Evolutionary conservation across 371 early-diverging fungal genomes (phyloP).

Genomic region (Circinella umbellata): DNA sequence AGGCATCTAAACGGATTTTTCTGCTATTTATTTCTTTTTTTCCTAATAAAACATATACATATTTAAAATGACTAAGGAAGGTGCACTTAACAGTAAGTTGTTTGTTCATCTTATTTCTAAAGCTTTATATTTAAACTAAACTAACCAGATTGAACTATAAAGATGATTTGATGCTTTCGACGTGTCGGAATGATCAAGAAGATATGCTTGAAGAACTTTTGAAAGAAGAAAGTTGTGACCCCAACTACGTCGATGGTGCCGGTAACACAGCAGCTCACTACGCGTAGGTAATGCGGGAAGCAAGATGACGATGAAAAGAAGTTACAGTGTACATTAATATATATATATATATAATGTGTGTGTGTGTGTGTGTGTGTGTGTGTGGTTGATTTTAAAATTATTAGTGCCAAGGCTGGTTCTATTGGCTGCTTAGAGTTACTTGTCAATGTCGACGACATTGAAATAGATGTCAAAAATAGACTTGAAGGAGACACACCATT

Average conservation of each 20-base stretch:
- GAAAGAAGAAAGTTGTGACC: conserved; percentile 36
- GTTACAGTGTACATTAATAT: not conserved
- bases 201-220: conserved; percentile 50
- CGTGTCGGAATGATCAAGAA: conserved; percentile 62
- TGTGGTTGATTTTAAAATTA: too few species aligned
- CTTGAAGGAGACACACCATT: conserved; percentile 68
- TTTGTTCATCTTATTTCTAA: not conserved
- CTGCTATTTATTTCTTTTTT: not conserved
- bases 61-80: conserved; percentile 15
- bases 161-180: conserved; percentile 62
- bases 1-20: too few species aligned
- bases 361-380: too few species aligned
- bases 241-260: conserved; percentile 64
- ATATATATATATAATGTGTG: not conserved
- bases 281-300: conserved; percentile 56
- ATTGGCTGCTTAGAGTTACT: conserved; percentile 65
- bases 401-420: conserved; percentile 61
- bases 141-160: not conserved
- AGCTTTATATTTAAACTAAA: not conserved
- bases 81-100: conserved; percentile 15
- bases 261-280: conserved; percentile 72
- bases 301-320: not conserved
- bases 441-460: conserved; percentile 56
- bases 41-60: not conserved
- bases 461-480: conserved; percentile 58